Conservation (phyloP, 2,329 filamentous ascomycete species). For the Sclerotinia sclerotiorum region DNA sequence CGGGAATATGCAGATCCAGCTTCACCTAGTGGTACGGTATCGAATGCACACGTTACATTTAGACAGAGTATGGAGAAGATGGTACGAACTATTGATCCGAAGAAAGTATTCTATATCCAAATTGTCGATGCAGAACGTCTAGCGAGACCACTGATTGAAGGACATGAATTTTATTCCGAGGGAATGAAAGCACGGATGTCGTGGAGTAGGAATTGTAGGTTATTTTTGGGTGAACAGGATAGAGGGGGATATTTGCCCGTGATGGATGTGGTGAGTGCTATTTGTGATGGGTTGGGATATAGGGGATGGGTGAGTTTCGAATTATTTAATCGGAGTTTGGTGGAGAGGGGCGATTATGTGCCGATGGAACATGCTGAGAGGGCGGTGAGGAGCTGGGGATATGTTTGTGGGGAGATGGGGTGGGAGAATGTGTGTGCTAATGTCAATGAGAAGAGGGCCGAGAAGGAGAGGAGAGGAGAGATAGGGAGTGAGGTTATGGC, state of each 20-base stretch:
- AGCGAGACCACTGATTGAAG: constrained; percentile 53
- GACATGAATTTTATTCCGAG: constrained; percentile 58
- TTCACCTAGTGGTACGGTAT: constrained; percentile 38
- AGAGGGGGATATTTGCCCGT: constrained; percentile 61
- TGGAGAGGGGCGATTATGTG: constrained; percentile 47
- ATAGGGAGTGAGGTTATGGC: constrained; percentile 9
- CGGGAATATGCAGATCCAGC: constrained; percentile 70
- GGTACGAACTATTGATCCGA: constrained; percentile 32
- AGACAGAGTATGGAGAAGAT: constrained; percentile 39
- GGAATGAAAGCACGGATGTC: constrained; percentile 67
- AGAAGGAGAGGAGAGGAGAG: background rate
- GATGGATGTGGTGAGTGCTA: constrained; percentile 50
- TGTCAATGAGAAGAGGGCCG: background rate
- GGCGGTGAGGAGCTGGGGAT: constrained; percentile 50
- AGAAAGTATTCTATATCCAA: constrained; percentile 69
- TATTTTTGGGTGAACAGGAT: constrained; percentile 51
- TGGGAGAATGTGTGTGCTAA: constrained; percentile 14
- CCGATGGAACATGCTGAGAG: constrained; percentile 53
- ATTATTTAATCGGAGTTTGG: constrained; percentile 46
- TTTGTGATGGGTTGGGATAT: constrained; percentile 57
- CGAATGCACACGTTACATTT: constrained; percentile 46
- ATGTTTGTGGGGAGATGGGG: constrained; percentile 12
- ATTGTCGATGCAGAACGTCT: constrained; percentile 72
- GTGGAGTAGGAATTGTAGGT: constrained; percentile 74
- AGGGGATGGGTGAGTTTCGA: constrained; percentile 60